These are phyloP conservation scores for Jaenimonas drosophilae DNA, from an alignment of 208 protist species.

Conservation along the genomic window DNA sequence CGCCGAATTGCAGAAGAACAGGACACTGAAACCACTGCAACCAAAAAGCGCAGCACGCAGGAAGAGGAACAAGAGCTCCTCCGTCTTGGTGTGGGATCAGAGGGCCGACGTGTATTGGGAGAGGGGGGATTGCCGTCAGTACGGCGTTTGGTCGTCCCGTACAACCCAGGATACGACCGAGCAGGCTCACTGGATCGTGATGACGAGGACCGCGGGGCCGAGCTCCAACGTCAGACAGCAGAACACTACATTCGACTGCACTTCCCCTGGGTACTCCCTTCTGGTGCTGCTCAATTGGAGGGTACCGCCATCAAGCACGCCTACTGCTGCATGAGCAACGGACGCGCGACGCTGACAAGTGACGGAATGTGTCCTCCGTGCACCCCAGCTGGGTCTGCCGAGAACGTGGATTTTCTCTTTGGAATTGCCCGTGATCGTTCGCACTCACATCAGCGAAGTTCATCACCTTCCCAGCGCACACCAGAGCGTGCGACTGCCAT, in stretches of 20 bases:
- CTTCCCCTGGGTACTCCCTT: constrained; percentile 28
- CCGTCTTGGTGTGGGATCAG: constrained; percentile 15
- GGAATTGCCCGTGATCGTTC: too few relatives aligned
- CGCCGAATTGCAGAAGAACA: constrained; percentile 8
- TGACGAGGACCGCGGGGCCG: background rate
- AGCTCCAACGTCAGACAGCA: background rate
- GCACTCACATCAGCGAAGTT: too few relatives aligned
- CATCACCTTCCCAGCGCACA: too few relatives aligned
- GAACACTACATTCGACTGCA: constrained; percentile 23
- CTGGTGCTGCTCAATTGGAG: constrained; percentile 4
- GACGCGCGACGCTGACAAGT: too few relatives aligned
- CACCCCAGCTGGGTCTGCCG: too few relatives aligned
- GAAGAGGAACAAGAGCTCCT: constrained; percentile 8
- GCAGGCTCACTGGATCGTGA: background rate
- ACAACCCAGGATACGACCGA: constrained; percentile 1
- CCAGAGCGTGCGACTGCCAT: too few relatives aligned
- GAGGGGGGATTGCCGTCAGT: constrained; percentile 23
- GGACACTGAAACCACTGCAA: background rate
- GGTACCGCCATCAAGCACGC: constrained; percentile 1
- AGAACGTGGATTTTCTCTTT: too few relatives aligned
- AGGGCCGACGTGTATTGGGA: constrained; percentile 21
- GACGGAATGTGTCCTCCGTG: too few relatives aligned
- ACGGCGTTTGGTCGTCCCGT: constrained; percentile 17
- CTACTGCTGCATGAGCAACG: constrained; percentile 10
- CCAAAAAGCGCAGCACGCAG: too few relatives aligned